Evolutionary conservation across 371 early-diverging fungal species (phyloP).

Genomic region (Capniomyces stellatus): DNA sequence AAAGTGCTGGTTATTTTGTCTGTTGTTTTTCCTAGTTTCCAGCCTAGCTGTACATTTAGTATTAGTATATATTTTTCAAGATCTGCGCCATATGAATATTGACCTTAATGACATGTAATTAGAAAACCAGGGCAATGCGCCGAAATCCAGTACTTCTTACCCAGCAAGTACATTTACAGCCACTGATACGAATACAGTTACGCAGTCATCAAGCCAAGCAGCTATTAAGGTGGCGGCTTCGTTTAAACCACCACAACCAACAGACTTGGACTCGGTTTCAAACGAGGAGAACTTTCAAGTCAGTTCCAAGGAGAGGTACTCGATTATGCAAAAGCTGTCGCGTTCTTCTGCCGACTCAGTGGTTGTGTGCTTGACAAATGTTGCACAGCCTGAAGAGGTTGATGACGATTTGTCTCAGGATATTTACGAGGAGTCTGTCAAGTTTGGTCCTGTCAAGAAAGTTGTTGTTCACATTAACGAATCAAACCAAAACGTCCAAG

Average conservation of each 20-base stretch:
- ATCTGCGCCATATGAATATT: no score
- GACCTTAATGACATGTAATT: no score
- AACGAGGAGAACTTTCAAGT: conserved; percentile 47
- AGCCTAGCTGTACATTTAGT: no score
- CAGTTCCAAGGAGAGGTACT: conserved; percentile 36
- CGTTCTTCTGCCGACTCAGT: conserved; percentile 28
- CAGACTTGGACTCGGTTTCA: conserved; percentile 19
- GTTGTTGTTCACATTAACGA: conserved; percentile 31
- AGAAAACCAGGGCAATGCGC: no score
- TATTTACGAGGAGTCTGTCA: conserved; percentile 46
- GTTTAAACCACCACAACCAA: conserved; percentile 6
- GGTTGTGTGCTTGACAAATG: conserved; percentile 37
- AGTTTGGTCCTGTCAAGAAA: conserved; percentile 36
- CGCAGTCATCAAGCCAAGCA: not conserved
- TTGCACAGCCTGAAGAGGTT: conserved; percentile 32
- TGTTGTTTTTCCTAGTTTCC: no score
- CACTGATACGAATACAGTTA: no score
- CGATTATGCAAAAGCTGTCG: conserved; percentile 54
- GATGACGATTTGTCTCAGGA: conserved; percentile 49
- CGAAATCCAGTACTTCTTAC: no score
- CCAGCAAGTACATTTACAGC: no score
- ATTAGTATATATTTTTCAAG: no score
- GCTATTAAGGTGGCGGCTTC: not conserved
- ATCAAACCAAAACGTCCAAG: conserved; percentile 24
- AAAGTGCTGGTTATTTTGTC: not conserved